A percentile compares a stretch with the other conserved stretches of the same genome.
Evolutionary conservation across 495 filamentous ascomycete genomes (phyloP).

Genomic region (Terfezia claveryi): DNA sequence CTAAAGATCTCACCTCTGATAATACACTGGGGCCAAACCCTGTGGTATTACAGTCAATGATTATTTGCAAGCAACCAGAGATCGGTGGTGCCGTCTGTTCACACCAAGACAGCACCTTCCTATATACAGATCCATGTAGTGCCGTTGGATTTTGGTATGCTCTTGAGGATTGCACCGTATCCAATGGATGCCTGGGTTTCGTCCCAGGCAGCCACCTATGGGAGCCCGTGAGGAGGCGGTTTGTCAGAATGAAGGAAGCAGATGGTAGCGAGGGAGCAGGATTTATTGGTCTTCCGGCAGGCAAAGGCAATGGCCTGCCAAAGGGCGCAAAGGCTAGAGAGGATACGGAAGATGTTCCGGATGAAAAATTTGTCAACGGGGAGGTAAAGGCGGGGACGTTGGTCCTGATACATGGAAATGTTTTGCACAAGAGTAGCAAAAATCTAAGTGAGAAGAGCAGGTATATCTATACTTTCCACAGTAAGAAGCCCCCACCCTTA

Average conservation of each 20-base stretch:
- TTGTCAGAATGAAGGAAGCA: constrained; percentile 41
- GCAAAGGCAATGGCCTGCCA: constrained; percentile 14
- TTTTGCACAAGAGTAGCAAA: constrained; percentile 87
- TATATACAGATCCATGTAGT: constrained; percentile 77
- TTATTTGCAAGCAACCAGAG: constrained; percentile 94
- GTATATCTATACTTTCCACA: constrained; percentile 94
- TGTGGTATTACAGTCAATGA: constrained; percentile 70
- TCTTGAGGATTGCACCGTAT: constrained; percentile 62
- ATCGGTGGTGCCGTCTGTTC: constrained; percentile 73
- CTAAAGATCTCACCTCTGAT: constrained; percentile 43
- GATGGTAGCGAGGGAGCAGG: constrained; percentile 26
- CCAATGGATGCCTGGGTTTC: constrained; percentile 80
- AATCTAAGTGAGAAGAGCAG: constrained; percentile 65
- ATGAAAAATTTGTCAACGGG: constrained; percentile 42
- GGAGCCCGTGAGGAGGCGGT: constrained; percentile 39
- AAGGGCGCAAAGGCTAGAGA: constrained; percentile 23
- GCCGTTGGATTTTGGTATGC: constrained; percentile 55
- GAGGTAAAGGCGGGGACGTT: constrained; percentile 73
- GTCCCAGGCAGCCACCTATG: constrained; percentile 53
- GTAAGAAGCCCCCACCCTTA: constrained; percentile 2
- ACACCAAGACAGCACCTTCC: constrained; percentile 78
- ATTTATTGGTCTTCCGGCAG: constrained; percentile 28
- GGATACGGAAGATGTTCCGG: constrained; percentile 10
- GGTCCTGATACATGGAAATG: constrained; percentile 88
- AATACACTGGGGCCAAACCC: constrained; percentile 30